Conservation (phyloP, 73 alveolate species). For the Paramecium primaurelia region DNA sequence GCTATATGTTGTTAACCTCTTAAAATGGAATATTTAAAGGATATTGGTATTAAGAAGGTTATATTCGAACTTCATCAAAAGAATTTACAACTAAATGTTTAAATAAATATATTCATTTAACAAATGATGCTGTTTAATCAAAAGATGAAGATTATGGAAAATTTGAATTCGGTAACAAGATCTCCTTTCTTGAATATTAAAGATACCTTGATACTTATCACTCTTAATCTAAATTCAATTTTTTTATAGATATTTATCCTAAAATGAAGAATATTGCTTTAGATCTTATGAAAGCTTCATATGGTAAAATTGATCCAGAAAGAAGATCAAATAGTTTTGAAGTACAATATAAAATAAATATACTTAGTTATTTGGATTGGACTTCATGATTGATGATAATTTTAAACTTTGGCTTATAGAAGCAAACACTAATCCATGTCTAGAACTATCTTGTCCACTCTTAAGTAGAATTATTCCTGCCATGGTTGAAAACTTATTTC, state of each 20-base stretch:
- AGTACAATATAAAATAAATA: not conserved
- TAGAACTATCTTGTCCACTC: conserved; percentile 50
- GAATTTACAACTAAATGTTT: conserved; percentile 66
- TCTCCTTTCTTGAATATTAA: conserved; percentile 66
- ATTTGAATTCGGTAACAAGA: conserved; percentile 68
- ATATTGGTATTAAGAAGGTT: conserved; percentile 75
- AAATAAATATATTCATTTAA: conserved; percentile 68
- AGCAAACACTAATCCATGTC: conserved; percentile 54
- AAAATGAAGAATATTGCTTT: conserved; percentile 61
- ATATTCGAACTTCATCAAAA: conserved; percentile 70
- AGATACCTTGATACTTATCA: conserved; percentile 57
- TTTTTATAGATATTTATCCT: conserved; percentile 59
- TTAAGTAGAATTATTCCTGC: conserved; percentile 46
- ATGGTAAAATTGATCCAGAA: conserved; percentile 58
- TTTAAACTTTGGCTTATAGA: conserved; percentile 47
- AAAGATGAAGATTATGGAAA: conserved; percentile 70
- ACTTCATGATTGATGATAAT: conserved; percentile 59
- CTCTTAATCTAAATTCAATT: conserved; percentile 51
- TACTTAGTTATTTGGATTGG: conserved; percentile 39
- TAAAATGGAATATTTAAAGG: conserved; percentile 70
- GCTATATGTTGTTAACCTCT: conserved; percentile 64
- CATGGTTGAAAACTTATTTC: conserved; percentile 49
- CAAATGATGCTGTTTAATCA: conserved; percentile 75
- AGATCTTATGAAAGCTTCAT: conserved; percentile 65
- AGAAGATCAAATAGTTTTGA: conserved; percentile 54